Evolutionary conservation across 345 rosid genomes (phyloP).

Genomic region (Conringia planisiliqua): DNA sequence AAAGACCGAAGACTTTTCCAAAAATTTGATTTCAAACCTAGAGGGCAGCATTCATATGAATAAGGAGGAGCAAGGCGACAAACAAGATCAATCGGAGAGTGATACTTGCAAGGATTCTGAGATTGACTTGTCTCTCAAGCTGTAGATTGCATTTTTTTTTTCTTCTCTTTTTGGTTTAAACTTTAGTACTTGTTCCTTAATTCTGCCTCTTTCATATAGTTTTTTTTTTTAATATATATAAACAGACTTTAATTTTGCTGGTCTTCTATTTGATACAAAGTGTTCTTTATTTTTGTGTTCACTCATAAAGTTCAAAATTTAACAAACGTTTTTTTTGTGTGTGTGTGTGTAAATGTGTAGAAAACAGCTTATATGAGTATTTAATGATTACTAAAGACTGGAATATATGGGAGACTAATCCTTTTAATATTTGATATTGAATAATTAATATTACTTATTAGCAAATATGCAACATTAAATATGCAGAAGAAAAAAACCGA

Average conservation of each 20-base stretch:
- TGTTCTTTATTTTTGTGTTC: background rate
- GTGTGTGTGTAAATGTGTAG: background rate
- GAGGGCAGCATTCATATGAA: slow-evolving; percentile 8
- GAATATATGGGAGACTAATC: background rate
- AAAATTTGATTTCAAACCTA: slow-evolving; percentile 28
- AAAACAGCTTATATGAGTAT: background rate
- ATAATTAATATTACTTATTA: background rate
- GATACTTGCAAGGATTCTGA: slow-evolving; percentile 23
- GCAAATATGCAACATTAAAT: background rate
- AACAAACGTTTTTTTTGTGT: background rate
- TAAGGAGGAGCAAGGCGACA: background rate
- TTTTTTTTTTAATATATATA: too few relatives aligned
- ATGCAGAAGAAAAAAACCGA: background rate
- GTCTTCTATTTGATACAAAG: slow-evolving; percentile 7
- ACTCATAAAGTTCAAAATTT: background rate
- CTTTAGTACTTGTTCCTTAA: background rate
- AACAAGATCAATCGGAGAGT: slow-evolving; percentile 4
- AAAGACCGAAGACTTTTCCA: slow-evolving; percentile 18
- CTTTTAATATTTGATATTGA: background rate
- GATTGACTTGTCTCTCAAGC: slow-evolving; percentile 30
- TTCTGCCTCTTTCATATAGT: slow-evolving; percentile 6
- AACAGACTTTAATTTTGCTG: background rate
- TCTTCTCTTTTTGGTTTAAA: background rate
- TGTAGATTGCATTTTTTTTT: slow-evolving; percentile 5
- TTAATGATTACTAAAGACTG: slow-evolving; percentile 10